Conservation (phyloP, 2,329 filamentous ascomycete genomes). For the Penicillium sumatraense region DNA sequence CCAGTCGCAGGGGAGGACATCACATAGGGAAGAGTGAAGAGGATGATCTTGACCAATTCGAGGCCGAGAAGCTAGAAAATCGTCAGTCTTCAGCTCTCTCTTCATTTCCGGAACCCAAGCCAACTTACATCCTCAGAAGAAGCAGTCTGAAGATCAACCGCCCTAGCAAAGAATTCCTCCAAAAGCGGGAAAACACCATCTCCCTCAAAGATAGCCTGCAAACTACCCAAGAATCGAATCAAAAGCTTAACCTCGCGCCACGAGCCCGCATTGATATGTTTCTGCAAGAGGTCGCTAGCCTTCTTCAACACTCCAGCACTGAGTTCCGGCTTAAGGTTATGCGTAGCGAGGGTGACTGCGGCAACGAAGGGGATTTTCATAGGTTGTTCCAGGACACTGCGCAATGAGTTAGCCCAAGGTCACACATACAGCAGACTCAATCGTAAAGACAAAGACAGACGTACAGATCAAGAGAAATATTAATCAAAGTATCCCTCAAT, state of each 20-base stretch:
- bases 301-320: slow-evolving; percentile 71
- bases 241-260: slow-evolving; percentile 93
- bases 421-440: no score
- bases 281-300: slow-evolving; percentile 66
- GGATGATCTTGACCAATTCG: slow-evolving; percentile 94
- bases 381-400: slow-evolving; percentile 79
- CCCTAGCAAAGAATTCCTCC: slow-evolving; percentile 86
- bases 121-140: slow-evolving; percentile 85
- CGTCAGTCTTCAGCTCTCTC: no score
- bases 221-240: slow-evolving; percentile 84
- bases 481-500: slow-evolving; percentile 72
- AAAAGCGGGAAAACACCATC: slow-evolving; percentile 85
- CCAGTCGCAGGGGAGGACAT: slow-evolving; percentile 74
- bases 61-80: slow-evolving; percentile 68
- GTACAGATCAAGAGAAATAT: slow-evolving; percentile 74
- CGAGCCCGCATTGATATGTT: slow-evolving; percentile 70
- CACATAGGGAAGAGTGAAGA: slow-evolving; percentile 90
- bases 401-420: no score
- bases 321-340: slow-evolving; percentile 76
- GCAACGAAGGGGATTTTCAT: slow-evolving; percentile 97
- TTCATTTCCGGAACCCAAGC: not conserved
- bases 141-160: slow-evolving; percentile 90
- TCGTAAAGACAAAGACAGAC: no score
- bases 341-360: slow-evolving; percentile 78
- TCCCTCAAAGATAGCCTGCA: slow-evolving; percentile 79